Percentiles rank a stretch among this genome's conserved stretches.
Conservation (phyloP, 2,329 filamentous ascomycete species). For the Botryotinia convoluta region DNA sequence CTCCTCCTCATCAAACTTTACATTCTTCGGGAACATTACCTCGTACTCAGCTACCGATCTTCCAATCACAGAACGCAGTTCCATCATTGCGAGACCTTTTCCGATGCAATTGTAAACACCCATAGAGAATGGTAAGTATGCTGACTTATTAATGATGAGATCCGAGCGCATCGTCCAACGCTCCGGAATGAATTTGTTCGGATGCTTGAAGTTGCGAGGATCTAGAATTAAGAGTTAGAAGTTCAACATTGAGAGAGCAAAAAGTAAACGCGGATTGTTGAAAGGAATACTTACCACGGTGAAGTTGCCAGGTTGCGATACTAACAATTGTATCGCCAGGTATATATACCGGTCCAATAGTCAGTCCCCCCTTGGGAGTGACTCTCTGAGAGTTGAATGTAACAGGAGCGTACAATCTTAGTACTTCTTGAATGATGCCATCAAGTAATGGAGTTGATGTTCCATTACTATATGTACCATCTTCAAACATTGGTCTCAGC, state of each 20-base stretch:
- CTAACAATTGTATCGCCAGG: slow-evolving; percentile 16
- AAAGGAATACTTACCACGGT: slow-evolving; percentile 20
- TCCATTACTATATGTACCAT: slow-evolving; percentile 21
- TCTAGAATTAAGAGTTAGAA: not conserved
- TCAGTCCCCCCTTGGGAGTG: slow-evolving; percentile 2
- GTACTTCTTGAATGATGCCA: slow-evolving; percentile 26
- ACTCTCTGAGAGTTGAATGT: slow-evolving; percentile 22
- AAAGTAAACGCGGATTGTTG: not conserved
- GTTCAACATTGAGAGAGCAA: not conserved
- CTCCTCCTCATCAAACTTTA: not conserved
- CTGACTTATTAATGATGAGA: slow-evolving; percentile 29
- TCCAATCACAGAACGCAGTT: slow-evolving; percentile 35
- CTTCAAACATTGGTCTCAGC: slow-evolving; percentile 15
- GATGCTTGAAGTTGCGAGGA: slow-evolving; percentile 21
- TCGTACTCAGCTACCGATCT: not conserved
- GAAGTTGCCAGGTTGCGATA: slow-evolving; percentile 22
- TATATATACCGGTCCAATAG: slow-evolving; percentile 1
- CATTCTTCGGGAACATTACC: not conserved
- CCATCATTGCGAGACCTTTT: slow-evolving; percentile 38
- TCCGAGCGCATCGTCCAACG: slow-evolving; percentile 32
- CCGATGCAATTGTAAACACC: slow-evolving; percentile 34
- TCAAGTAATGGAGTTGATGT: not conserved
- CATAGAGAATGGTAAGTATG: slow-evolving; percentile 35
- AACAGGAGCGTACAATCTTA: slow-evolving; percentile 25
- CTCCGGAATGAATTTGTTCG: slow-evolving; percentile 37